Conservation (phyloP, 2,329 filamentous ascomycete genomes). For the Arthroderma uncinatum region DNA sequence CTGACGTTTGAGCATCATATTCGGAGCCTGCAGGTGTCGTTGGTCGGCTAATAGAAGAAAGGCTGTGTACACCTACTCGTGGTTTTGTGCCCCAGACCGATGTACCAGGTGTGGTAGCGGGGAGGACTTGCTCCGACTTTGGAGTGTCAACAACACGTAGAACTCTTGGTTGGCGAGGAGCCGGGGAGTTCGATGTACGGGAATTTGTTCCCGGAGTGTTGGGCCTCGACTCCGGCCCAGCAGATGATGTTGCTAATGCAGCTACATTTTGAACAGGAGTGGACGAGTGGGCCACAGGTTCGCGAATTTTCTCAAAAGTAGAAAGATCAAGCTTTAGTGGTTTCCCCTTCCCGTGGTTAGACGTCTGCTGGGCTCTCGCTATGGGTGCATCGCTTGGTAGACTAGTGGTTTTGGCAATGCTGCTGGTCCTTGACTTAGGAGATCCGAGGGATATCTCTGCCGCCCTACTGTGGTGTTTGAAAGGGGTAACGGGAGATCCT, state of each 20-base stretch:
- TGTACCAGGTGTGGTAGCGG: slow-evolving; percentile 24
- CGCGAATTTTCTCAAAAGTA: slow-evolving; percentile 13
- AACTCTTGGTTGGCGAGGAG: slow-evolving; percentile 38
- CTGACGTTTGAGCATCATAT: slow-evolving; percentile 46
- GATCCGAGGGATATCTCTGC: slow-evolving; percentile 34
- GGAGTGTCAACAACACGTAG: slow-evolving; percentile 47
- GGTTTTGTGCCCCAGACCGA: slow-evolving; percentile 24
- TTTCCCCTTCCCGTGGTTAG: slow-evolving; percentile 20
- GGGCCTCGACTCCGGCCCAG: slow-evolving; percentile 36
- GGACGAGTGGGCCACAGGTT: slow-evolving; percentile 19
- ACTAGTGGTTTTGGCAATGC: not conserved
- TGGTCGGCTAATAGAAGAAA: slow-evolving; percentile 48
- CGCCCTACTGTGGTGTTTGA: slow-evolving; percentile 21
- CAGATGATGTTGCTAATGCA: slow-evolving; percentile 23
- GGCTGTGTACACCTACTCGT: slow-evolving; percentile 28
- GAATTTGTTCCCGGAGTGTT: slow-evolving; percentile 37
- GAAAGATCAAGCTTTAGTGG: slow-evolving; percentile 28
- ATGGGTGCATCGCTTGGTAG: slow-evolving; percentile 5
- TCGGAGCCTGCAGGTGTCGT: slow-evolving; percentile 52
- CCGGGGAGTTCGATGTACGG: slow-evolving; percentile 30
- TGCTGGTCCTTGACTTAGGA: slow-evolving; percentile 26
- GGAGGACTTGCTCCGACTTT: slow-evolving; percentile 37
- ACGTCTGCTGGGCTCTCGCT: slow-evolving; percentile 2
- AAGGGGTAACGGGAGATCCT: slow-evolving; percentile 15
- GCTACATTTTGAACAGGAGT: slow-evolving; percentile 16